Evolutionary conservation across 225 moss, liverwort and hornwort species (phyloP), one percentile per base, ranked within the genome.

Genomic region (Asterella californica): DNA sequence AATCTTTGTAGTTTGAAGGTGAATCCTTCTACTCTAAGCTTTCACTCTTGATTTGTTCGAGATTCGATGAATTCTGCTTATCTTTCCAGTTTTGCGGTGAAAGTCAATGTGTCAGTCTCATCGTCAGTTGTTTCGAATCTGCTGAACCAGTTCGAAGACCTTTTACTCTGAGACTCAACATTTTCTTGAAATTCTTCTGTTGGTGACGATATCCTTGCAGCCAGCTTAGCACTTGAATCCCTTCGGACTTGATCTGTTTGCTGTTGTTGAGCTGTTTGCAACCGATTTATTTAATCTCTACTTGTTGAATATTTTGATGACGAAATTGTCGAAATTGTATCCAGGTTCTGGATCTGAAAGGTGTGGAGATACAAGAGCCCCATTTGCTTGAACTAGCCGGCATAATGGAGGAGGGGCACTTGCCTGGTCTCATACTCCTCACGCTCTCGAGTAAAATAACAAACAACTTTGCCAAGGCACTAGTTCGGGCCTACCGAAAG

Each of bases 1-100:
- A 76, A 76, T n/a, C 76, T 76, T 36, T 59, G 45, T 36, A 76
- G 59, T 37, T 60, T 76, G 32, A 76, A 76, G 76, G 76, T 76
- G 25, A 74, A 54, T 27, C 0, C 27, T n/a, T 64, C 29, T 29
- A n/a, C 29, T 0, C 46, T n/a, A n/a, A n/a, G n/a, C 3, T 17
- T 74, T 45, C 7, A 42, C 65, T 32, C 32, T 2, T 65, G n/a
- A n/a, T n/a, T 18, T 30, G 30, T 30, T 9, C 32, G 10, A 42
- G 21, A 34, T 65, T 30, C 30, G 9, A 42, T 70, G 15, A 32
- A 42, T n/a, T n/a, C n/a, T n/a, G n/a, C n/a, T n/a, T n/a, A n/a
- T n/a, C n/a, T n/a, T n/a, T n/a, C n/a, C n/a, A n/a, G n/a, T n/a
- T n/a, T n/a, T n/a, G n/a, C n/a, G n/a, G n/a, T n/a, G n/a, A n/a